Evolutionary conservation across 768 basidiomycete genomes (phyloP).

Genomic region (Candolleomyces efflorescens): DNA sequence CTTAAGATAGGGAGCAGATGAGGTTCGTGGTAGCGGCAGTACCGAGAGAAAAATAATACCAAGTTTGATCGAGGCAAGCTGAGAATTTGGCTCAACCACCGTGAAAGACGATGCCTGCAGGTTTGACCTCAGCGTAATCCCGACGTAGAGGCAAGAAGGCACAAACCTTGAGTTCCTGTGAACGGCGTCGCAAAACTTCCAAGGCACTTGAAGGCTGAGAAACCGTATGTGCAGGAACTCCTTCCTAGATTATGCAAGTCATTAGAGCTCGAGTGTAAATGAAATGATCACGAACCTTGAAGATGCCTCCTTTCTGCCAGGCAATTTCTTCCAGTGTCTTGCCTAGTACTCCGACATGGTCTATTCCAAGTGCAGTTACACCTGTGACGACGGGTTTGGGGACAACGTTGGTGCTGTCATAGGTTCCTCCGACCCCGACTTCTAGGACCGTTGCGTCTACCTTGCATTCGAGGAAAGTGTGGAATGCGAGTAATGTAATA

Average conservation of each 20-base stretch:
- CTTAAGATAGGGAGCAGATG: constrained; percentile 29
- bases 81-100: constrained; percentile 50
- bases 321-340: constrained; percentile 88
- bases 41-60: constrained; percentile 39
- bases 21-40: constrained; percentile 3
- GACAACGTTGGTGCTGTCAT: constrained; percentile 95
- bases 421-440: constrained; percentile 92
- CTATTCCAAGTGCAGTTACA: constrained; percentile 85
- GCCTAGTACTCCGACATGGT: constrained; percentile 85
- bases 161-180: constrained; percentile 59
- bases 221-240: constrained; percentile 83
- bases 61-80: constrained; percentile 52
- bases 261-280: not conserved
- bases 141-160: not conserved
- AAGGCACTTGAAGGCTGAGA: constrained; percentile 68
- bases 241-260: constrained; percentile 40
- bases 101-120: constrained; percentile 64
- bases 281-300: constrained; percentile 55
- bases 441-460: constrained; percentile 93
- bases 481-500: constrained; percentile 88
- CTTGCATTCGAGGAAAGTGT: constrained; percentile 76
- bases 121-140: not conserved
- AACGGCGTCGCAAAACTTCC: constrained; percentile 61
- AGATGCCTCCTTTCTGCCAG: constrained; percentile 95
- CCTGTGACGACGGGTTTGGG: constrained; percentile 89